A percentile compares a stretch with the other conserved stretches of the same genome.
phyloP scores from a whole-genome alignment of 1,284 basidiomycete species.

The Moesziomyces antarcticus region DNA sequence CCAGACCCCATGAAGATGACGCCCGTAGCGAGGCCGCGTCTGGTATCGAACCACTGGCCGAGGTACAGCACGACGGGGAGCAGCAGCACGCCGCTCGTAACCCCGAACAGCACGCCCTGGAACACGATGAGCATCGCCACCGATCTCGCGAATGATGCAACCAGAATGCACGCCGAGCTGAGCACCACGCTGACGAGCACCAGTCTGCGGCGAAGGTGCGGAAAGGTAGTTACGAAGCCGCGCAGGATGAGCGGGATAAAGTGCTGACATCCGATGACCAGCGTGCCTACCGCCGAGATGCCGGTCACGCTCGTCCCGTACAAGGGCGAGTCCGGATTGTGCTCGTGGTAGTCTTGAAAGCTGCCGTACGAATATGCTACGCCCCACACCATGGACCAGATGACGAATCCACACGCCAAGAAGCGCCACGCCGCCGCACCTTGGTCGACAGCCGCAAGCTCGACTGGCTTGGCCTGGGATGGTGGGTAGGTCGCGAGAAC shows the following conservation, averaged over 20 bases:
- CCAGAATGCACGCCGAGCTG: slow-evolving; percentile 29
- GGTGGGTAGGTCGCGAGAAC: slow-evolving; percentile 22
- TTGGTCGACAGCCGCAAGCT: slow-evolving; percentile 20
- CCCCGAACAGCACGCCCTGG: slow-evolving; percentile 49
- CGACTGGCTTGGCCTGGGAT: background rate
- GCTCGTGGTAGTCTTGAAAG: slow-evolving; percentile 60
- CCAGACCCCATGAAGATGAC: slow-evolving; percentile 46
- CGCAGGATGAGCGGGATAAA: slow-evolving; percentile 41
- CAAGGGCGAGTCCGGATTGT: slow-evolving; percentile 40
- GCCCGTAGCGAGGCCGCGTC: slow-evolving; percentile 47
- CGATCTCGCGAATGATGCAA: slow-evolving; percentile 33
- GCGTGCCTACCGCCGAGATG: slow-evolving; percentile 48
- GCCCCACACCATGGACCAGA: slow-evolving; percentile 50
- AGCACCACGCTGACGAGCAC: slow-evolving; percentile 24
- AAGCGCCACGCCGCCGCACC: slow-evolving; percentile 34
- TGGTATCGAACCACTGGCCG: slow-evolving; percentile 52
- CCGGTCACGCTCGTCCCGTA: slow-evolving; percentile 36
- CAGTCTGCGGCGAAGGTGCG: slow-evolving; percentile 29
- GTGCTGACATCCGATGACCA: slow-evolving; percentile 46
- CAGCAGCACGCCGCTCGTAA: slow-evolving; percentile 35
- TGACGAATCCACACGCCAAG: slow-evolving; percentile 16
- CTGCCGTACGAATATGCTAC: slow-evolving; percentile 53
- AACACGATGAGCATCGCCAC: slow-evolving; percentile 40
- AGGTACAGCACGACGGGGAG: slow-evolving; percentile 52
- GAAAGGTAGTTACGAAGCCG: slow-evolving; percentile 32